A percentile compares a stretch with the other conserved stretches of the same genome.
phyloP scores from a whole-genome alignment of 352 stramenopile genomes.

The Phytophthora podocarpi region DNA sequence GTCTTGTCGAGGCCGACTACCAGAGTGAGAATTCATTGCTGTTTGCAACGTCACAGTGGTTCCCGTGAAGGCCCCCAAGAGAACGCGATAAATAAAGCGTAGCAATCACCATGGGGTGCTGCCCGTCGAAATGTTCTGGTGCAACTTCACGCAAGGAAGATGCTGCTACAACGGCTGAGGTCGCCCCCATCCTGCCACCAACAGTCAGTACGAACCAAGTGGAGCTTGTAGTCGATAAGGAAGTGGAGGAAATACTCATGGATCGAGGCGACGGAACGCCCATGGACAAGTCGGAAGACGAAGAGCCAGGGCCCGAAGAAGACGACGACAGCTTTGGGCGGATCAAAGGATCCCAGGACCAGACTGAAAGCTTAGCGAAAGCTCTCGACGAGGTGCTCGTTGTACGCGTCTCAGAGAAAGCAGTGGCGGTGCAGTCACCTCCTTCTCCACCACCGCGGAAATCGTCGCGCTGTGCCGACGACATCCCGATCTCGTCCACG shows the following conservation, averaged over 20 bases:
- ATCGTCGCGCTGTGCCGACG: conserved; percentile 41
- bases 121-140: conserved; percentile 55
- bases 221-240: not conserved
- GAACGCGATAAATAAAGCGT: not conserved
- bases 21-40: not conserved
- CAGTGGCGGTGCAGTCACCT: not conserved
- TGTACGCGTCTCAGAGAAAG: conserved; percentile 2
- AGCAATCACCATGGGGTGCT: conserved; percentile 55
- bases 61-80: no score
- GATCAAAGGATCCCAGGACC: no score
- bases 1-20: no score
- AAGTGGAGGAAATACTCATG: conserved; percentile 41
- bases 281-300: conserved; percentile 41
- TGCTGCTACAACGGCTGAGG: conserved; percentile 7
- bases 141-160: conserved; percentile 13
- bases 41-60: not conserved
- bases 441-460: conserved; percentile 26
- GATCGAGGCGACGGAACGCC: conserved; percentile 34
- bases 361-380: not conserved
- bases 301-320: conserved; percentile 21
- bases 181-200: not conserved
- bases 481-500: conserved; percentile 77
- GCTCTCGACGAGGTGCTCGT: not conserved
- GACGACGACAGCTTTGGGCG: no score
- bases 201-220: conserved; percentile 8